Percentiles rank a stretch among this genome's conserved stretches.
These are phyloP conservation scores for Aspergillus fumigatiaffinis DNA, from an alignment of 2,329 filamentous ascomycete genomes.

Conservation along the genomic window DNA sequence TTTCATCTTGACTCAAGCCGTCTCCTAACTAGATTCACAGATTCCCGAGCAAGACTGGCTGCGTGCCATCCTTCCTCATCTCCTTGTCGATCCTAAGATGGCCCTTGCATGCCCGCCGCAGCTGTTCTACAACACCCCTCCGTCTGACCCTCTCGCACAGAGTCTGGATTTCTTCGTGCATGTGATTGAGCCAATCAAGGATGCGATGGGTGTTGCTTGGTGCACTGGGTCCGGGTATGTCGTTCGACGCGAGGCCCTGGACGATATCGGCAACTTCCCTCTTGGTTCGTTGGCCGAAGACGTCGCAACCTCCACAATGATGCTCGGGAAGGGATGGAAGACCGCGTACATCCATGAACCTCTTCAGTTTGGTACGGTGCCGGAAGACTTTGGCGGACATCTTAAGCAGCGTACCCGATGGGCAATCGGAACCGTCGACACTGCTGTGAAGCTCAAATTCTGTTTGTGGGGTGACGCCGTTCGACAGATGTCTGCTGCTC, in stretches of 20 bases:
- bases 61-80: slow-evolving; percentile 56
- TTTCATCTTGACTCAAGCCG: background rate
- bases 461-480: slow-evolving; percentile 54
- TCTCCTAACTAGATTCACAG: slow-evolving; percentile 23
- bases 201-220: slow-evolving; percentile 53
- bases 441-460: slow-evolving; percentile 58
- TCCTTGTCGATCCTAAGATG: slow-evolving; percentile 54
- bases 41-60: slow-evolving; percentile 61
- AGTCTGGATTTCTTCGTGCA: slow-evolving; percentile 58
- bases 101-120: slow-evolving; percentile 59
- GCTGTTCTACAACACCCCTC: slow-evolving; percentile 61
- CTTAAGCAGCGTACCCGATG: slow-evolving; percentile 38
- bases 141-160: slow-evolving; percentile 56
- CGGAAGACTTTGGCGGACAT: slow-evolving; percentile 33
- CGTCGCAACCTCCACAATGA: slow-evolving; percentile 55
- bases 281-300: slow-evolving; percentile 59
- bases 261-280: slow-evolving; percentile 60
- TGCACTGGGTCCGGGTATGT: slow-evolving; percentile 63
- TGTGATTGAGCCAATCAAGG: slow-evolving; percentile 46
- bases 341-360: slow-evolving; percentile 59
- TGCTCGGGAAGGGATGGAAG: slow-evolving; percentile 60
- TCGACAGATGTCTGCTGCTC: slow-evolving; percentile 51
- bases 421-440: slow-evolving; percentile 51
- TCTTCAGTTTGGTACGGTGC: slow-evolving; percentile 55
- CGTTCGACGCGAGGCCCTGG: slow-evolving; percentile 56